Conservation (phyloP, 176 grass and related monocot species). For the Paspalum notatum region DNA sequence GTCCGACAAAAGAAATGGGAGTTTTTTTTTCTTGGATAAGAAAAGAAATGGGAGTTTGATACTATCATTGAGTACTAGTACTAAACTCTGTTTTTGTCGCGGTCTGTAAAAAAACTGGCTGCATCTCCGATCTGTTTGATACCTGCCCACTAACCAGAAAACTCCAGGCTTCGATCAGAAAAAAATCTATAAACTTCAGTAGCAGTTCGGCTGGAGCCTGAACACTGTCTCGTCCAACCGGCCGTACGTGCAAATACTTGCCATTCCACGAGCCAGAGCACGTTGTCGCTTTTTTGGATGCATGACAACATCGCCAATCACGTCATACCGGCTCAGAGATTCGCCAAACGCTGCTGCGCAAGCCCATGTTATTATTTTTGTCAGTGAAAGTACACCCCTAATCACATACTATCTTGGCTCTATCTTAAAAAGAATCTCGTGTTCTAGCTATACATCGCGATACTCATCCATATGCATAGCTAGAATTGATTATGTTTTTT, state of each 20-base stretch:
- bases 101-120: neutral
- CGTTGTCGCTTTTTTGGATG: neutral
- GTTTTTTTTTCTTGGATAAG: too few relatives aligned
- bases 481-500: too few relatives aligned
- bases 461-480: too few relatives aligned
- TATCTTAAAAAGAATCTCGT: too few relatives aligned
- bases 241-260: neutral
- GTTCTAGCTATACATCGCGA: too few relatives aligned
- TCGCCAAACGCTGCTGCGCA: neutral
- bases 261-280: neutral
- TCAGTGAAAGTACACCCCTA: too few relatives aligned
- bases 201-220: neutral
- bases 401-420: too few relatives aligned
- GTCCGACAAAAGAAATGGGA: neutral
- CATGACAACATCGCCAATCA: constrained; percentile 2
- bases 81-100: neutral
- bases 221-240: neutral
- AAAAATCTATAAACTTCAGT: neutral
- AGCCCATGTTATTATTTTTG: too few relatives aligned
- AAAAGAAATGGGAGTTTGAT: neutral
- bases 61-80: too few relatives aligned
- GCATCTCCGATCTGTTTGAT: neutral
- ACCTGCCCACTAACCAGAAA: neutral
- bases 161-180: neutral
- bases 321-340: neutral